Conservation (phyloP, 768 basidiomycete species). For the Tylopilus felleus region DNA sequence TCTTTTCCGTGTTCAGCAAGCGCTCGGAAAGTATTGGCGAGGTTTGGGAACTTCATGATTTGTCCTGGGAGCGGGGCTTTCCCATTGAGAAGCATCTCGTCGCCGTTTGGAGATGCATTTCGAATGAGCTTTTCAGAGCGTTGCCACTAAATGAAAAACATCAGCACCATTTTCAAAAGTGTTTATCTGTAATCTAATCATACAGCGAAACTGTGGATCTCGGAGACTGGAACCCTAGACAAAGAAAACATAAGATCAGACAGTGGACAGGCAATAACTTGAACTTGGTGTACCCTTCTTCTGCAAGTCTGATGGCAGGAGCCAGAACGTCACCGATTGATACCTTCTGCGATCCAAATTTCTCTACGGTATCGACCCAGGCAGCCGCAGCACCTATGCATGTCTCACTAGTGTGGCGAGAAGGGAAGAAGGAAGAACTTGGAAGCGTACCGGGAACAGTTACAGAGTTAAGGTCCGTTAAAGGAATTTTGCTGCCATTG, state of each 20-base stretch:
- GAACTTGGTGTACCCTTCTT: constrained; percentile 74
- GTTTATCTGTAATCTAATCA: constrained; percentile 14
- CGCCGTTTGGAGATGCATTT: constrained; percentile 79
- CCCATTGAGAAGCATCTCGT: constrained; percentile 84
- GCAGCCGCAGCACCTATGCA: constrained; percentile 83
- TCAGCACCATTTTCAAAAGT: constrained; percentile 1
- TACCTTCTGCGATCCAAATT: constrained; percentile 70
- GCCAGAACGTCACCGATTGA: constrained; percentile 68
- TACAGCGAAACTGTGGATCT: constrained; percentile 65
- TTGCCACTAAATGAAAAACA: constrained; percentile 39
- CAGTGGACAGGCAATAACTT: neutral
- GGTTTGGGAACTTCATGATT: constrained; percentile 73
- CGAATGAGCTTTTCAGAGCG: constrained; percentile 63
- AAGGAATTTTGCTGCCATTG: constrained; percentile 64
- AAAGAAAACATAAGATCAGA: neutral
- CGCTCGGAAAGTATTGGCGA: constrained; percentile 80
- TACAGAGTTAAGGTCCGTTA: constrained; percentile 84
- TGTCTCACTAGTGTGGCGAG: constrained; percentile 12
- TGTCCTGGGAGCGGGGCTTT: constrained; percentile 84
- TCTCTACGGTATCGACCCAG: constrained; percentile 87
- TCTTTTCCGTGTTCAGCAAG: constrained; percentile 80
- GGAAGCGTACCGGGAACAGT: constrained; percentile 69
- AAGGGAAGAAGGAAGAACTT: neutral
- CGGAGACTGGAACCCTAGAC: constrained; percentile 79
- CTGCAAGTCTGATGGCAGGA: constrained; percentile 89